phyloP scores from a whole-genome alignment of 2,329 filamentous ascomycete genomes.

The Epichloe sylvatica region DNA sequence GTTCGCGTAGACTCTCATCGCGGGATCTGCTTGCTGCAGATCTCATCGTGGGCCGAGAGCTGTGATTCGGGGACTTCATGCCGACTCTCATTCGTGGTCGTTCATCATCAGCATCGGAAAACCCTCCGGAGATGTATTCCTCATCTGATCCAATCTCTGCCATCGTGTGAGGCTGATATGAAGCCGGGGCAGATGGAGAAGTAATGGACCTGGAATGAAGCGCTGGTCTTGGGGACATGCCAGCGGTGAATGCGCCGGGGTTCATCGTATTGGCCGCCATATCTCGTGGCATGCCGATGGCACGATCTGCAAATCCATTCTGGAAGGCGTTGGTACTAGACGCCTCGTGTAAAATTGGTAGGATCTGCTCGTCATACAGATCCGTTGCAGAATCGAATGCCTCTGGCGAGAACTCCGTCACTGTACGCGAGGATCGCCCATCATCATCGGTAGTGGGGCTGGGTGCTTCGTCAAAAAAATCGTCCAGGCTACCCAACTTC shows the following conservation, averaged over 20 bases:
- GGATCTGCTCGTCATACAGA: slow-evolving; percentile 83
- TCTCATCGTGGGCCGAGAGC: slow-evolving; percentile 32
- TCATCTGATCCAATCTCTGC: slow-evolving; percentile 60
- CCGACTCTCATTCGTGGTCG: slow-evolving; percentile 40
- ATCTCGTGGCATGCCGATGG: slow-evolving; percentile 45
- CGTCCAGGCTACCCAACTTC: slow-evolving; percentile 65
- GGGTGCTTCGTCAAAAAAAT: slow-evolving; percentile 63
- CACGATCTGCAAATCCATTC: slow-evolving; percentile 70
- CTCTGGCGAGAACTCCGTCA: slow-evolving; percentile 51
- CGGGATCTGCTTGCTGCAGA: slow-evolving; percentile 19
- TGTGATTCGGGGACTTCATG: slow-evolving; percentile 43
- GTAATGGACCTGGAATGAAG: slow-evolving; percentile 76
- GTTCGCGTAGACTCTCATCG: slow-evolving; percentile 20
- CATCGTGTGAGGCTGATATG: slow-evolving; percentile 39
- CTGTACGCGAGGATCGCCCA: slow-evolving; percentile 45
- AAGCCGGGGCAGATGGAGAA: slow-evolving; percentile 52
- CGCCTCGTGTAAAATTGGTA: slow-evolving; percentile 80
- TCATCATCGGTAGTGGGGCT: slow-evolving; percentile 45
- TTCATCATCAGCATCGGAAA: slow-evolving; percentile 65
- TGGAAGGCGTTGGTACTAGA: slow-evolving; percentile 71
- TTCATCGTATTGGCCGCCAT: slow-evolving; percentile 49
- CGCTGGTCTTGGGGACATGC: slow-evolving; percentile 41
- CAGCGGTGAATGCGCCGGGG: slow-evolving; percentile 41
- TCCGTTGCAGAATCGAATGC: slow-evolving; percentile 62
- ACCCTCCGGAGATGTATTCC: slow-evolving; percentile 55